Percentiles rank a stretch among this genome's conserved stretches.
Evolutionary conservation across 1,139 yeast genomes (phyloP).

Genomic region (Zygosaccharomyces sapae): DNA sequence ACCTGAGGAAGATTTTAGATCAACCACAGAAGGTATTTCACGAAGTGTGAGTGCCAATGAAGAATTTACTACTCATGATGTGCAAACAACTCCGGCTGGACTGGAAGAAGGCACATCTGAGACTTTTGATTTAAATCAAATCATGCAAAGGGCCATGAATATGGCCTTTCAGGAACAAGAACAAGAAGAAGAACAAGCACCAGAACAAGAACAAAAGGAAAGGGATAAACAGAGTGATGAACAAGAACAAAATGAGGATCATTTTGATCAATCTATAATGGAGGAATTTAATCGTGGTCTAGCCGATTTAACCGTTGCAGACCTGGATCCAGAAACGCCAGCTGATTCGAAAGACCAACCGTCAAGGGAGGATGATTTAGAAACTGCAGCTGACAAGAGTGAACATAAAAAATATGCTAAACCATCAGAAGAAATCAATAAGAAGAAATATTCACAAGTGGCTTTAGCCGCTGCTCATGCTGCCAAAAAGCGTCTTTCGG

Average conservation of each 20-base stretch:
- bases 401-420: conserved; percentile 12
- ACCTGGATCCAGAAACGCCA: conserved; percentile 29
- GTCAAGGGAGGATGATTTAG: neutral
- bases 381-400: neutral
- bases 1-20: neutral
- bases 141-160: conserved; percentile 66
- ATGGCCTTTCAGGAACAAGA: conserved; percentile 48
- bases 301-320: conserved; percentile 44
- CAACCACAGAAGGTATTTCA: neutral
- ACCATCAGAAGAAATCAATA: conserved; percentile 17
- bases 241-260: conserved; percentile 16
- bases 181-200: conserved; percentile 6
- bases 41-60: conserved; percentile 3
- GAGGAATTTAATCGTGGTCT: conserved; percentile 57
- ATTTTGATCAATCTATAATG: conserved; percentile 36
- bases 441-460: conserved; percentile 23
- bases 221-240: neutral
- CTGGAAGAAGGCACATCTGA: conserved; percentile 32
- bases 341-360: conserved; percentile 8
- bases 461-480: conserved; percentile 30
- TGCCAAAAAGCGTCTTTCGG: conserved; percentile 27
- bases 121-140: conserved; percentile 56
- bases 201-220: neutral
- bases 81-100: conserved; percentile 4
- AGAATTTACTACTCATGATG: neutral